These are phyloP conservation scores for Starmera caribaea DNA, from an alignment of 805 yeast genomes.

Conservation along the genomic window DNA sequence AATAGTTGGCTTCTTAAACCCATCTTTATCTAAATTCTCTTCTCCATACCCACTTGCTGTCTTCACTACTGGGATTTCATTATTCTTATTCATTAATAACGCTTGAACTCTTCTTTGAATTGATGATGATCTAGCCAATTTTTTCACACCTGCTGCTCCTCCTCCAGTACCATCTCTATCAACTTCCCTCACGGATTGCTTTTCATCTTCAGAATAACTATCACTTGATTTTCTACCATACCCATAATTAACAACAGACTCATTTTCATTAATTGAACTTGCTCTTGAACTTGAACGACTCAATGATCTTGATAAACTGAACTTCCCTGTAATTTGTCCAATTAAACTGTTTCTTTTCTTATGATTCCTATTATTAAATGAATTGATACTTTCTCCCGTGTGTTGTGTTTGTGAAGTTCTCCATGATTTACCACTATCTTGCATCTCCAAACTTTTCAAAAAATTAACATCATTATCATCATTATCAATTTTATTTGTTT, in stretches of 20 bases:
- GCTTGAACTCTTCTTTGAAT: constrained; percentile 21
- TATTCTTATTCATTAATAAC: constrained; percentile 22
- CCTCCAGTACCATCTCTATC: constrained; percentile 3
- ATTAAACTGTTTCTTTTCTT: constrained; percentile 13
- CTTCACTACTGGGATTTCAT: constrained; percentile 37
- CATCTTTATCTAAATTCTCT: constrained; percentile 26
- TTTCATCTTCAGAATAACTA: constrained; percentile 11
- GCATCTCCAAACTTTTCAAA: constrained; percentile 25
- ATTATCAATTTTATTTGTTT: no score
- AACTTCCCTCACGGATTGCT: constrained; percentile 13
- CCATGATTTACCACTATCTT: constrained; percentile 25
- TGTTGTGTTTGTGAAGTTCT: constrained; percentile 13
- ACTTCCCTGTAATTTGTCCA: constrained; percentile 18
- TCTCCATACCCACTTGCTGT: constrained; percentile 81
- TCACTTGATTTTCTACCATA: no score
- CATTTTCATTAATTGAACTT: constrained; percentile 17
- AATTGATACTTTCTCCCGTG: constrained; percentile 23
- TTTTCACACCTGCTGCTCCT: not conserved
- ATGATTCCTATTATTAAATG: constrained; percentile 17
- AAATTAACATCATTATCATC: constrained; percentile 19
- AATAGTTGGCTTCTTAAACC: constrained; percentile 16
- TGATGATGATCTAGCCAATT: constrained; percentile 12
- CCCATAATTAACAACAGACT: no score
- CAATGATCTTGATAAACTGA: constrained; percentile 11
- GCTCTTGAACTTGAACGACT: constrained; percentile 19